Evolutionary conservation across 208 protist genomes (phyloP), one percentile per base, ranked within the genome.

Genomic region (Wallacemonas rigidus): DNA sequence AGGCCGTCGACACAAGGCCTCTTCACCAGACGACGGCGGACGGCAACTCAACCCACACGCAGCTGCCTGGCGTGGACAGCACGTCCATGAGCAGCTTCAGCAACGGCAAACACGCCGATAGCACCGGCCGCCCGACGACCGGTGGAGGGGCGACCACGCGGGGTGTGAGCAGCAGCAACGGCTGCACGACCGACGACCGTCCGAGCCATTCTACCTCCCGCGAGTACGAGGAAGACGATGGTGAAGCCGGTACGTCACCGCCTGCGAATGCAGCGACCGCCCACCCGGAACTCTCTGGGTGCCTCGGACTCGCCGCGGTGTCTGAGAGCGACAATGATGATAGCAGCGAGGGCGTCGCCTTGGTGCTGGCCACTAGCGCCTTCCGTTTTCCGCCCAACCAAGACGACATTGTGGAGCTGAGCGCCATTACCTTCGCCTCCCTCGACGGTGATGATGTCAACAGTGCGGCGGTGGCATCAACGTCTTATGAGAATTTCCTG

Each of bases 131-230:
- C 0, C 50, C 69, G 55, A 74, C 41, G 50, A 69, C 55, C 4
- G 8, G 12, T 9, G 47, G 5, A 17, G 45, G 41, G 35, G 51
- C 35, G 39, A 64, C 53, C 39, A 71, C 67, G 38, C 72, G 51
- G 11, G 74, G 60, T 7, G 36, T 61, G n/a, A 74, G 60, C 71
- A 67, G 62, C 70, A 82, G 78, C 67, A 73, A 71, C 62, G 78
- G 78, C 44, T 82, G 71, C 70, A 76, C 78, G 2, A 75, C 77
- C 15, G 45, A 71, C 36, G 56, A 68, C 4, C 48, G 48, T 8
- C 17, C 68, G 2, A 60, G 68, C 68, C 67, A 44, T 40, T 75
- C 64, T 54, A 69, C 54, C 48, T 68, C 72, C 5, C 64, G 26
- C n/a, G 61, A 53, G 35, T 41, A 53, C 50, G 69, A 71, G 15